Evolutionary conservation across 2,329 filamentous ascomycete genomes (phyloP).

Genomic region (Xylaria arbuscula): DNA sequence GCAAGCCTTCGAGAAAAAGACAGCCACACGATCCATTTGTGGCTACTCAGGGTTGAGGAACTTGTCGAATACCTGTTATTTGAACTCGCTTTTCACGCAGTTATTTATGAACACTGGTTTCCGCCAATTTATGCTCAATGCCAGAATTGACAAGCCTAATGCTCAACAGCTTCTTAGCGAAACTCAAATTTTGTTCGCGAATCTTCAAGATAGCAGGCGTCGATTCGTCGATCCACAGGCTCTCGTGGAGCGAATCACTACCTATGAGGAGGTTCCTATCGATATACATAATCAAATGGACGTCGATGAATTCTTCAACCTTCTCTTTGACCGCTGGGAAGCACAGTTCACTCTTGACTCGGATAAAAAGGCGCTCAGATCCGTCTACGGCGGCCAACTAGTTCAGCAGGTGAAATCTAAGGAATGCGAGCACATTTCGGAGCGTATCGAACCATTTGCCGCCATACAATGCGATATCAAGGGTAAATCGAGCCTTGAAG

Average conservation of each 20-base stretch:
- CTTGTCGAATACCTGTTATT: conserved; percentile 94
- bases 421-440: conserved; percentile 93
- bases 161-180: conserved; percentile 77
- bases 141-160: conserved; percentile 65
- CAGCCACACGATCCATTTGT: conserved; percentile 77
- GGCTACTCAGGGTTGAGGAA: conserved; percentile 93
- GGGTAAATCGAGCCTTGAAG: conserved; percentile 83
- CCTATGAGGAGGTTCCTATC: conserved; percentile 83
- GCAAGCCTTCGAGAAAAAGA: conserved; percentile 71
- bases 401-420: conserved; percentile 96
- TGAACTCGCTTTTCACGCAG: conserved; percentile 94
- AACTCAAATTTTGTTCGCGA: conserved; percentile 83
- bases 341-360: conserved; percentile 75
- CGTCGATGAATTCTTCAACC: conserved; percentile 96
- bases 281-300: conserved; percentile 96
- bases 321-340: conserved; percentile 92
- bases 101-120: conserved; percentile 96
- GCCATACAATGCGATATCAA: conserved; percentile 97
- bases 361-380: conserved; percentile 78
- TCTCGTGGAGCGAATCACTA: conserved; percentile 81
- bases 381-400: conserved; percentile 90
- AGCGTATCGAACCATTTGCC: conserved; percentile 88
- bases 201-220: conserved; percentile 84
- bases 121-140: conserved; percentile 81
- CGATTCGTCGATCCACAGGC: conserved; percentile 78